Conservation (phyloP, 1,284 basidiomycete species). For the Leccinum subrobustum region DNA sequence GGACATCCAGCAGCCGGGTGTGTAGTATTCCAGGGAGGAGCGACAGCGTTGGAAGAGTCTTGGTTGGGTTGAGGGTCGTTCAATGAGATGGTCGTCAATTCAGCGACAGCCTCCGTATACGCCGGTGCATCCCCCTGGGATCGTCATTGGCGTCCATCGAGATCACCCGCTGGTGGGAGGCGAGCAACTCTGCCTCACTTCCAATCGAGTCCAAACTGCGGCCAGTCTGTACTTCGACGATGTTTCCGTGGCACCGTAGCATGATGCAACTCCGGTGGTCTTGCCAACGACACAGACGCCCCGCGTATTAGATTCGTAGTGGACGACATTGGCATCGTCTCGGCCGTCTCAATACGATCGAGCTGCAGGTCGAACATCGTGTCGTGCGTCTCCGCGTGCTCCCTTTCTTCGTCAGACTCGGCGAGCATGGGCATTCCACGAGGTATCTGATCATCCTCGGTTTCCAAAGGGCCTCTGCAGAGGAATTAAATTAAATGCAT, state of each 20-base stretch:
- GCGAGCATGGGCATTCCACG: slow-evolving; percentile 35
- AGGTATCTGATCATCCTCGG: slow-evolving; percentile 28
- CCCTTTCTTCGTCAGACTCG: slow-evolving; percentile 30
- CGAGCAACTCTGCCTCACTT: slow-evolving; percentile 25
- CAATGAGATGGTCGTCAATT: slow-evolving; percentile 8
- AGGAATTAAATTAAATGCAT: neutral
- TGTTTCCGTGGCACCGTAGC: neutral
- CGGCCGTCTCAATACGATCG: slow-evolving; percentile 23
- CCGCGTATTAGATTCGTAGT: slow-evolving; percentile 23
- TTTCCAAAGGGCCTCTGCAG: slow-evolving; percentile 39
- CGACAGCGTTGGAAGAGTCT: neutral
- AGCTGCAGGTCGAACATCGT: slow-evolving; percentile 19
- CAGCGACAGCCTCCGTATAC: slow-evolving; percentile 57
- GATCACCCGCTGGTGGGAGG: slow-evolving; percentile 26
- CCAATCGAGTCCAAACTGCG: slow-evolving; percentile 23
- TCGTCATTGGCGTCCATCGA: slow-evolving; percentile 22
- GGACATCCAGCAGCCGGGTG: slow-evolving; percentile 9
- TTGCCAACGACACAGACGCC: slow-evolving; percentile 10
- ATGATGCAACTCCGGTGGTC: slow-evolving; percentile 19
- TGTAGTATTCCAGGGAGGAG: neutral
- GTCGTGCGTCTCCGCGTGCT: slow-evolving; percentile 7
- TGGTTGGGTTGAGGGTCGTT: slow-evolving; percentile 11
- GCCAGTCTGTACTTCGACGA: slow-evolving; percentile 16
- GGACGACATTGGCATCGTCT: slow-evolving; percentile 25
- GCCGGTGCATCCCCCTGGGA: slow-evolving; percentile 59